Conservation (phyloP, 2,329 filamentous ascomycete genomes). For the Penicillium sp. region DNA sequence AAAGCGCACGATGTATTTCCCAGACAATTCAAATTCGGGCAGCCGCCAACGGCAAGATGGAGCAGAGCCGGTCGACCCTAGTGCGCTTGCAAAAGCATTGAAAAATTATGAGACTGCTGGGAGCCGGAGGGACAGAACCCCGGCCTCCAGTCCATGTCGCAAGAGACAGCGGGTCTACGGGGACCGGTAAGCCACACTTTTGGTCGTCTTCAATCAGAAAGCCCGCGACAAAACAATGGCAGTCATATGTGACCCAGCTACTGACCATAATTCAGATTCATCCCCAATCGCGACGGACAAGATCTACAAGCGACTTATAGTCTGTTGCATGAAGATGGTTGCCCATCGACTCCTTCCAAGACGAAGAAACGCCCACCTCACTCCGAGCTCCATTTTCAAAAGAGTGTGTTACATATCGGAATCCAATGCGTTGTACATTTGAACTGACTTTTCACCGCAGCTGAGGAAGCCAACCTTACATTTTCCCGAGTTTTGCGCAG, state of each 20-base stretch:
- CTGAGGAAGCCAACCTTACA: conserved; percentile 91
- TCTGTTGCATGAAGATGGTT: conserved; percentile 86
- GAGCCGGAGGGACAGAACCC: conserved; percentile 61
- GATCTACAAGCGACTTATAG: conserved; percentile 93
- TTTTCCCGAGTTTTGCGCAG: conserved; percentile 84
- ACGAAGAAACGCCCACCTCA: conserved; percentile 81
- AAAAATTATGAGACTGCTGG: conserved; percentile 62
- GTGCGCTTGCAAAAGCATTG: conserved; percentile 60
- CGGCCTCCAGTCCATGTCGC: conserved; percentile 64
- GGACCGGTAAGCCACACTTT: conserved; percentile 53
- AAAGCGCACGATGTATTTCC: conserved; percentile 48
- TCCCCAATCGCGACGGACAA: conserved; percentile 88
- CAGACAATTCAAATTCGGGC: conserved; percentile 28
- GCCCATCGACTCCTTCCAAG: conserved; percentile 84
- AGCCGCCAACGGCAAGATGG: conserved; percentile 31
- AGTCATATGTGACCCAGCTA: not conserved
- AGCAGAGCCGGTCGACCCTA: conserved; percentile 59
- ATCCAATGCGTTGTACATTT: not conserved
- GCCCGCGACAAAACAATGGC: not conserved
- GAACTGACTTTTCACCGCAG: conserved; percentile 44
- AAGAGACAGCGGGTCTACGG: conserved; percentile 69
- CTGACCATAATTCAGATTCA: conserved; percentile 65
- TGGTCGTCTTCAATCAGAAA: not conserved
- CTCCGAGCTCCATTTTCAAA: conserved; percentile 91
- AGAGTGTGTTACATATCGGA: conserved; percentile 59